Evolutionary conservation across 805 yeast species (phyloP), one percentile per base, ranked within the genome.

Genomic region (Peterozyma toletana): DNA sequence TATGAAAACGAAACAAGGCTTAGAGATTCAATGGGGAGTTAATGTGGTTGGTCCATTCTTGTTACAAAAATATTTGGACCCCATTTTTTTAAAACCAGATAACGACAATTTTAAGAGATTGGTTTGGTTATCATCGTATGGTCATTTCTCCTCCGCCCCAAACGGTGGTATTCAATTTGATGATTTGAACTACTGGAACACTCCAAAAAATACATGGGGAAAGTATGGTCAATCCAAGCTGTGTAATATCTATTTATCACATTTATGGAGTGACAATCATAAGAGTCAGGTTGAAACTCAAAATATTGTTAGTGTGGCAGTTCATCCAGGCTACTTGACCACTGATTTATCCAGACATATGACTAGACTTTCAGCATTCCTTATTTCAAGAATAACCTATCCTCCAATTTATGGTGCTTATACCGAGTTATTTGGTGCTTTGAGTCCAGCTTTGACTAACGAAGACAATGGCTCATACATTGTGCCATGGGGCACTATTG

Each of bases 11-110:
- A 53, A 41, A 10, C 77, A 75, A 54, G 77, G 75, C 9, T 64
- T 59, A 43, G 80, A 75, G 41, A 43, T 60, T 33, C 73, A 69
- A 43, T 55, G 72, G 35, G 80, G 76, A 9, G 66, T 69, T 14
- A 76, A 75, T 53, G 64, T 54, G 14, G 49, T 76, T 13, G 80
- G 72, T 2, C 71, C 74, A 29, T 70, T 63, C 42, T 52, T 72
- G 14, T 55, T 75, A 16, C 68, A 71, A 48, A 62, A 62, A 42
- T 53, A 61, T 21, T 52, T 72, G 39, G 60, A 58, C 21, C 71
- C 71, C 9, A 47, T 70, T 3, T 47, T 75, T 14, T 44, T 62
- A 17, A 50, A 59, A 27, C 60, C 66, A 2, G 45, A 54, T 35
- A 43, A 44, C 1, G 52, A 41, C 5, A 38, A 39, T 0, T 44